Evolutionary conservation across 1,139 yeast genomes (phyloP).

Genomic region (Ogataea hybrid): DNA sequence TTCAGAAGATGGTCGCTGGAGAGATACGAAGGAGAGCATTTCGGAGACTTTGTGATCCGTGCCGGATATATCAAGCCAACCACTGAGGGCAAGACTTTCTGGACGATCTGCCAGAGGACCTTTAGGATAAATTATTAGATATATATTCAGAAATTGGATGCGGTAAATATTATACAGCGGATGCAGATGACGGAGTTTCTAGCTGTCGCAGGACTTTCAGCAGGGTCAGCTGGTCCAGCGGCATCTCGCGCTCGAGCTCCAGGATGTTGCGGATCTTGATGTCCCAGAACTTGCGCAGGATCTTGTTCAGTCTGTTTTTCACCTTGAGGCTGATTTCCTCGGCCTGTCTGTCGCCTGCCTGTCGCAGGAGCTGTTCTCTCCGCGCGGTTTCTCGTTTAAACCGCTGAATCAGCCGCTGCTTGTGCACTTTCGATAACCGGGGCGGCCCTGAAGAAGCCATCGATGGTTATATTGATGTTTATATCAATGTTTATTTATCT

Average conservation of each 20-base stretch:
- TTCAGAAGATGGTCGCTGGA: conserved; percentile 95
- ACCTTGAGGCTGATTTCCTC: conserved; percentile 36
- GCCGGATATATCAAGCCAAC: conserved; percentile 86
- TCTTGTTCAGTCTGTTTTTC: conserved; percentile 37
- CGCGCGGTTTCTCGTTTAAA: conserved; percentile 24
- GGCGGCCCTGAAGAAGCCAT: conserved; percentile 6
- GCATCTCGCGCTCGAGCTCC: conserved; percentile 42
- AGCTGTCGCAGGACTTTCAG: conserved; percentile 29
- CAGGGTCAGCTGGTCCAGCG: conserved; percentile 34
- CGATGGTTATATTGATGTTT: not conserved
- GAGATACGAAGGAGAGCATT: conserved; percentile 87
- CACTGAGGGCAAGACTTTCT: conserved; percentile 88
- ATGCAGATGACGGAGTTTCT: conserved; percentile 33
- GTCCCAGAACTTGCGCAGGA: conserved; percentile 42
- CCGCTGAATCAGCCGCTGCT: conserved; percentile 35
- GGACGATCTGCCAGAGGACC: conserved; percentile 89
- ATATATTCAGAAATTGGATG: not conserved
- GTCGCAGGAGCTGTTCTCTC: conserved; percentile 31
- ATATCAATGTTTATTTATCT: conserved; percentile 2
- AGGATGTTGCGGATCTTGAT: conserved; percentile 38
- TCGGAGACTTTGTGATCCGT: conserved; percentile 91
- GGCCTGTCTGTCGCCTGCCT: conserved; percentile 33
- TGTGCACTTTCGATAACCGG: conserved; percentile 37
- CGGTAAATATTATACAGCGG: conserved; percentile 1
- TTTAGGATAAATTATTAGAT: conserved; percentile 29